Evolutionary conservation across 495 filamentous ascomycete species (phyloP), one percentile per base, ranked within the genome.

Genomic region (Talaromyces borbonicus): DNA sequence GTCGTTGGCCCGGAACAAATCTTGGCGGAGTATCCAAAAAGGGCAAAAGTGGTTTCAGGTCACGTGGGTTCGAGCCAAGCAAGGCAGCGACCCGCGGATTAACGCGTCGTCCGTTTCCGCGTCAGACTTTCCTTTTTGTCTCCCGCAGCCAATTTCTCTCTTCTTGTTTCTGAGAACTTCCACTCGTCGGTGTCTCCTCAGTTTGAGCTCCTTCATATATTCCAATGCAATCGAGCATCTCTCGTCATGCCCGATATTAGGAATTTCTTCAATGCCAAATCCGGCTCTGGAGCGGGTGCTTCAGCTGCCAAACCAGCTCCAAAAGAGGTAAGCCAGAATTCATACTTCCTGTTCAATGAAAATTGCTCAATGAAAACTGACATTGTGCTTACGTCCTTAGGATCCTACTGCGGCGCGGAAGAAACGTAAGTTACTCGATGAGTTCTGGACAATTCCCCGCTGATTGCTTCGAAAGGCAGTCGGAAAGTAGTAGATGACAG

Each of bases 401-500:
- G 60, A 66, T 37, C 41, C 61, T 14, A 47, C 62, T 30, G 41
- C 57, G 8, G 45, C 58, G n/a, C 60, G 65, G 27, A 67, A 62
- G 48, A 64, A 60, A 50, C 64, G 68, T 72, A 68, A 42, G 66
- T 7, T 24, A 32, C 30, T 11, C 1, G 8, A 6, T 14, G 12
- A 15, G 0, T 1, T 30, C 19, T 27, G 3, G 35, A 9, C 5
- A n/a, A 2, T 8, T 3, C 0, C 24, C 11, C 2, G 20, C 1
- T 2, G 50, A 52, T 57, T 58, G 60, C 39, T 36, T 14, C 11
- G 19, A 16, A 48, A 84, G 80, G 76, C 46, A 74, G 68, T 38
- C 75, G 84, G 31, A 87, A 85, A 55, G 74, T 90, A 19, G 65
- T 90, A 25, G 80, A 84, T 51, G 85, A 88, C 43, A 86, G 82